phyloP scores from a whole-genome alignment of 768 basidiomycete genomes.

The Coprinopsis cinerea region DNA sequence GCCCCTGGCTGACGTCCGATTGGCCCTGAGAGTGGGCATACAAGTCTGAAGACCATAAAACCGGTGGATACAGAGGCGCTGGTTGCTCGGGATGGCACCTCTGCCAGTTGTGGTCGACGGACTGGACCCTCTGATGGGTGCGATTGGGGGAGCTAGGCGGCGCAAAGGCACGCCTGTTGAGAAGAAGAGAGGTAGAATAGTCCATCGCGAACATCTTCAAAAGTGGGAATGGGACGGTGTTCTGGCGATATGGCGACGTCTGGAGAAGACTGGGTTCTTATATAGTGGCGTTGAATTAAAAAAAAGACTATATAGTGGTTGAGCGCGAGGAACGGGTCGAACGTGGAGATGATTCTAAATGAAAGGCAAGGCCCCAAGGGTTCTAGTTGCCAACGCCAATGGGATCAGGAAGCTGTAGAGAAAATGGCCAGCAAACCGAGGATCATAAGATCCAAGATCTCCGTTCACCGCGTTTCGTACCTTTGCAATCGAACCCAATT shows the following conservation, averaged over 20 bases:
- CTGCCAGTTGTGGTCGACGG: background rate
- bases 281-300: slow-evolving; percentile 6
- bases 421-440: slow-evolving; percentile 6
- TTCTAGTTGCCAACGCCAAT: slow-evolving; percentile 4
- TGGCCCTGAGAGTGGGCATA: background rate
- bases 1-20: background rate
- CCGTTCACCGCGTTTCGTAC: background rate
- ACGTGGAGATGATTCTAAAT: slow-evolving; percentile 10
- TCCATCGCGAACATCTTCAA: background rate
- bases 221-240: background rate
- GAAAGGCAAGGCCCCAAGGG: slow-evolving; percentile 1
- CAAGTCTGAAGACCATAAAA: background rate
- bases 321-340: slow-evolving; percentile 7
- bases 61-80: background rate
- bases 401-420: slow-evolving; percentile 8
- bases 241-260: background rate
- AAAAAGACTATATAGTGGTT: background rate
- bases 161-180: background rate
- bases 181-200: background rate
- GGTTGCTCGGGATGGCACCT: background rate
- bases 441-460: slow-evolving; percentile 10
- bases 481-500: slow-evolving; percentile 1
- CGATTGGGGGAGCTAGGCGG: background rate
- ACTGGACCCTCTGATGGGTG: background rate
- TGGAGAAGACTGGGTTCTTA: slow-evolving; percentile 2